These are phyloP conservation scores for Aspergillus jensenii DNA, from an alignment of 2,329 filamentous ascomycete species.

Conservation along the genomic window DNA sequence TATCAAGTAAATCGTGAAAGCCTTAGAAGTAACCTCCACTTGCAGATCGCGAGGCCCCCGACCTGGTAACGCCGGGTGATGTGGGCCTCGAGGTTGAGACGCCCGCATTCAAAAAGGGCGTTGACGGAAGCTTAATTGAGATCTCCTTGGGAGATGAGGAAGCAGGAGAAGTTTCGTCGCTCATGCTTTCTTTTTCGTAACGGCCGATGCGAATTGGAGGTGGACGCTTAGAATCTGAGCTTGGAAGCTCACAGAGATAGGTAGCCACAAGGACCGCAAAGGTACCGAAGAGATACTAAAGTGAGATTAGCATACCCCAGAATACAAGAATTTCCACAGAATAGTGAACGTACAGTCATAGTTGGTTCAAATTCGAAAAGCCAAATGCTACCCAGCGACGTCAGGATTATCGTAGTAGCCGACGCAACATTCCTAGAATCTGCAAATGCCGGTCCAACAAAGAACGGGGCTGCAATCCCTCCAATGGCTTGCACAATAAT, in stretches of 20 bases:
- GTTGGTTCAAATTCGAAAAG: slow-evolving; percentile 81
- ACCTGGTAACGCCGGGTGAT: slow-evolving; percentile 49
- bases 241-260: slow-evolving; percentile 74
- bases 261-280: slow-evolving; percentile 75
- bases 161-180: slow-evolving; percentile 33
- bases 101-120: slow-evolving; percentile 49
- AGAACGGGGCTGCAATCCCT: slow-evolving; percentile 78
- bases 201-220: slow-evolving; percentile 59
- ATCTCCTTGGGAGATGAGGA: slow-evolving; percentile 42
- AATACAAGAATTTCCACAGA: neutral
- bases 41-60: slow-evolving; percentile 39
- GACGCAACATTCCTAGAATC: slow-evolving; percentile 94
- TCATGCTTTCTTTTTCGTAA: slow-evolving; percentile 73
- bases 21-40: slow-evolving; percentile 41
- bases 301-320: slow-evolving; percentile 10
- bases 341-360: slow-evolving; percentile 60
- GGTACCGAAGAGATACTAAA: slow-evolving; percentile 79
- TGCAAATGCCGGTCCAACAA: slow-evolving; percentile 81
- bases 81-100: slow-evolving; percentile 55
- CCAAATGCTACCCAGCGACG: slow-evolving; percentile 78
- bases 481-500: slow-evolving; percentile 80
- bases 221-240: slow-evolving; percentile 50
- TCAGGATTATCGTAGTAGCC: slow-evolving; percentile 86
- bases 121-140: slow-evolving; percentile 47
- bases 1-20: slow-evolving; percentile 23